Percentiles rank a stretch among this genome's conserved stretches.
These are phyloP conservation scores for Scheffersomyces coipomensis DNA, from an alignment of 805 yeast genomes.

Conservation along the genomic window DNA sequence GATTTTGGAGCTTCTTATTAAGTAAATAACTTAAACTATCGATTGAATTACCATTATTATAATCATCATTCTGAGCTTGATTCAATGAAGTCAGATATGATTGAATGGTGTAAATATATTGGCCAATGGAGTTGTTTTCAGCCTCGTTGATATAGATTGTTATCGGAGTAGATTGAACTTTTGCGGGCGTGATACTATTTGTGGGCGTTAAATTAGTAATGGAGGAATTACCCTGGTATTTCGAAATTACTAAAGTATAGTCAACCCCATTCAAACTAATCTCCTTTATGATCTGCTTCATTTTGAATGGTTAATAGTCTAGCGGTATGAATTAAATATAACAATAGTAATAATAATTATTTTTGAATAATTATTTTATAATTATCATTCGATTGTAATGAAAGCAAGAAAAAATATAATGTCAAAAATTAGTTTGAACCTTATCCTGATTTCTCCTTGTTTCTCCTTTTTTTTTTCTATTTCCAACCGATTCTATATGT, in stretches of 20 bases:
- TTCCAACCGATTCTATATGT: no score
- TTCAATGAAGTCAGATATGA: constrained; percentile 18
- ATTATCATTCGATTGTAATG: no score
- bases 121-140: constrained; percentile 20
- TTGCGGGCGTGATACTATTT: constrained; percentile 1
- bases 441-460: no score
- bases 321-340: no score
- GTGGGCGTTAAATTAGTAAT: constrained; percentile 1
- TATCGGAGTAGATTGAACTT: constrained; percentile 18
- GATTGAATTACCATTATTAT: constrained; percentile 11
- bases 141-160: constrained; percentile 28
- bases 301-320: no score
- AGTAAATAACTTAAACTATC: constrained; percentile 21
- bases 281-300: no score
- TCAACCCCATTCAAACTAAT: constrained; percentile 3
- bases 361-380: no score
- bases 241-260: constrained; percentile 12
- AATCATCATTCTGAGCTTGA: constrained; percentile 6
- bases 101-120: constrained; percentile 29
- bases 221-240: background rate
- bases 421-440: no score
- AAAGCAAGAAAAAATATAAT: no score
- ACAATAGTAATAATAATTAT: no score
- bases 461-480: no score
- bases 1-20: constrained; percentile 20